These are phyloP conservation scores for Penicillium expansum DNA, from an alignment of 2,329 filamentous ascomycete genomes.

Conservation along the genomic window DNA sequence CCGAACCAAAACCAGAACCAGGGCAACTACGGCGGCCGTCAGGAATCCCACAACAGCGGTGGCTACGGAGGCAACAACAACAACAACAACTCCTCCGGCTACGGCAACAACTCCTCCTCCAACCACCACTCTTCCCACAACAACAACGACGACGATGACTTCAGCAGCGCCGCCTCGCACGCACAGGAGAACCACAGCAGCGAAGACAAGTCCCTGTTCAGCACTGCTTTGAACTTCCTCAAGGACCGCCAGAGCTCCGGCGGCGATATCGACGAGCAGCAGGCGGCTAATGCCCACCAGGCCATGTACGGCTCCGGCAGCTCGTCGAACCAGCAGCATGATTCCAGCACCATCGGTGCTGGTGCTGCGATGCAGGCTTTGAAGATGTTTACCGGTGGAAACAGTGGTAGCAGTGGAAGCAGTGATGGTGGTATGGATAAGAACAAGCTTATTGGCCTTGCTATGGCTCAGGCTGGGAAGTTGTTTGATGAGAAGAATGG, in stretches of 20 bases:
- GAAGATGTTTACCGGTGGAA: slow-evolving; percentile 69
- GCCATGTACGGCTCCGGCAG: slow-evolving; percentile 61
- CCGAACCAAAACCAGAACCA: background rate
- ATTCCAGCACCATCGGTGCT: slow-evolving; percentile 40
- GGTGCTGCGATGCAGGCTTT: slow-evolving; percentile 56
- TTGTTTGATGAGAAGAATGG: slow-evolving; percentile 62
- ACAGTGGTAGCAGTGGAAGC: slow-evolving; percentile 21
- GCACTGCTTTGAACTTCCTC: slow-evolving; percentile 55
- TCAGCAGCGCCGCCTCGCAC: slow-evolving; percentile 54
- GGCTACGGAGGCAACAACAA: slow-evolving; percentile 2
- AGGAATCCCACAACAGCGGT: too few relatives aligned
- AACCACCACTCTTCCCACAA: slow-evolving; percentile 12
- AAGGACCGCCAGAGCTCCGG: slow-evolving; percentile 48
- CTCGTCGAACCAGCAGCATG: slow-evolving; percentile 42
- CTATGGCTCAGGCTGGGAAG: slow-evolving; percentile 84
- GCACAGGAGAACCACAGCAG: slow-evolving; percentile 55
- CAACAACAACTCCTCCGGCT: too few relatives aligned
- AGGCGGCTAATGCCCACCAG: slow-evolving; percentile 73
- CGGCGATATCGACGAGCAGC: slow-evolving; percentile 57
- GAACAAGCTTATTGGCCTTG: slow-evolving; percentile 77
- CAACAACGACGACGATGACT: slow-evolving; percentile 46
- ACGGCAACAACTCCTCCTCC: too few relatives aligned
- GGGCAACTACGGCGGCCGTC: slow-evolving; percentile 1
- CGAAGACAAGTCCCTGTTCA: slow-evolving; percentile 56
- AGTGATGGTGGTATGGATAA: slow-evolving; percentile 56